These are phyloP conservation scores for Scortechinia acanthostroma DNA, from an alignment of 2,329 filamentous ascomycete genomes.

Conservation along the genomic window DNA sequence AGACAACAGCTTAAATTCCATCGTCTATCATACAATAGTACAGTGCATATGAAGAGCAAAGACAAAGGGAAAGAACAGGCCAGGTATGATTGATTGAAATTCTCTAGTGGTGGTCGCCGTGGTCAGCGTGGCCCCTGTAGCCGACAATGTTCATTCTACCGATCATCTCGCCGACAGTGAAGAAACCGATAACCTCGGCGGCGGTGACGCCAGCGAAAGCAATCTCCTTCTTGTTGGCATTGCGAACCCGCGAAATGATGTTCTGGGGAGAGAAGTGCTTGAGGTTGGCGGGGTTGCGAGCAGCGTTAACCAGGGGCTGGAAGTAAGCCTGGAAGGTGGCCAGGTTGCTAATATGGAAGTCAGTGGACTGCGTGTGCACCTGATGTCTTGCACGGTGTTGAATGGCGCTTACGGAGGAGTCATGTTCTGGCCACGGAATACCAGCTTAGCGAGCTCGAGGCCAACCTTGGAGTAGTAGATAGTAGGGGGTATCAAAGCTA, in stretches of 20 bases:
- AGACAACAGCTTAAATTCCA: slow-evolving; percentile 32
- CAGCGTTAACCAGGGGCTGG: slow-evolving; percentile 42
- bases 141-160: slow-evolving; percentile 63
- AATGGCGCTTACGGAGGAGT: slow-evolving; percentile 52
- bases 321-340: slow-evolving; percentile 56
- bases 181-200: slow-evolving; percentile 63
- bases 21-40: slow-evolving; percentile 35
- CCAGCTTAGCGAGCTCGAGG: slow-evolving; percentile 56
- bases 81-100: background rate
- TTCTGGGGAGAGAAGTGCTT: slow-evolving; percentile 27
- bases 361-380: too few relatives aligned
- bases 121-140: slow-evolving; percentile 40
- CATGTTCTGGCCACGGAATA: slow-evolving; percentile 60
- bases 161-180: slow-evolving; percentile 64
- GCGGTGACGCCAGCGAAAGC: slow-evolving; percentile 46
- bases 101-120: slow-evolving; percentile 19
- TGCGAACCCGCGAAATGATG: slow-evolving; percentile 33
- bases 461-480: slow-evolving; percentile 61
- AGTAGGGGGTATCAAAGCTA: slow-evolving; percentile 57
- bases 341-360: slow-evolving; percentile 33
- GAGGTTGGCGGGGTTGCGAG: slow-evolving; percentile 23
- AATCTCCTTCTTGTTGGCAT: slow-evolving; percentile 44
- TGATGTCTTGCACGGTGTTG: too few relatives aligned
- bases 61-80: slow-evolving; percentile 14
- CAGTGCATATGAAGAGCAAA: slow-evolving; percentile 15